Evolutionary conservation across 1,284 basidiomycete genomes (phyloP).

Genomic region (Ustilago shanxiensis): DNA sequence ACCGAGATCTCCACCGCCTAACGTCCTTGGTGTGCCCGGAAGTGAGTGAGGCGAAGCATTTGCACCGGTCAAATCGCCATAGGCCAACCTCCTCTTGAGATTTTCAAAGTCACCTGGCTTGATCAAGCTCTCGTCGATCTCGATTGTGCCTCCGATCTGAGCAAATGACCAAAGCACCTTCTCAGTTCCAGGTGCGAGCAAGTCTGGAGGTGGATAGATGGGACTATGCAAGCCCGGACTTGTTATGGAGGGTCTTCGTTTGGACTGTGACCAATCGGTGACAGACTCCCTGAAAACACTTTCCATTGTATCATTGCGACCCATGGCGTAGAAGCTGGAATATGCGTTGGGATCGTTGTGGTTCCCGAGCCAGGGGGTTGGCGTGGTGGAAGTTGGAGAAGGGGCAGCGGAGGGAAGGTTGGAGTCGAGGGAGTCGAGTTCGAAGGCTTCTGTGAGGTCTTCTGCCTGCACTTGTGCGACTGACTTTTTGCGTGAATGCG

Average conservation of each 20-base stretch:
- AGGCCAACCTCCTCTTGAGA: conserved; percentile 68
- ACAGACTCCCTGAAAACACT: conserved; percentile 68
- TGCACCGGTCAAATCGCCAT: conserved; percentile 57
- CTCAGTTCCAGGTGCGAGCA: conserved; percentile 73
- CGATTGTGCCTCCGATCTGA: conserved; percentile 80
- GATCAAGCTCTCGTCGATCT: conserved; percentile 72
- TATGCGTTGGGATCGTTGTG: conserved; percentile 10
- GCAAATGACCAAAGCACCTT: conserved; percentile 88
- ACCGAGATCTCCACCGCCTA: conserved; percentile 63
- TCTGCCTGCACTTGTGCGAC: conserved; percentile 62
- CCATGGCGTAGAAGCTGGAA: conserved; percentile 61
- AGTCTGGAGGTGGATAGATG: conserved; percentile 43
- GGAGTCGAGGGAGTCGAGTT: conserved; percentile 39
- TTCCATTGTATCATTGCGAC: conserved; percentile 70
- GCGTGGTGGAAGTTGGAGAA: conserved; percentile 9
- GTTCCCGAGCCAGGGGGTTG: conserved; percentile 17
- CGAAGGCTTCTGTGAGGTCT: conserved; percentile 64
- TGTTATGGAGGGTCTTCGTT: conserved; percentile 12
- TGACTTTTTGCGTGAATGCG: conserved; percentile 66
- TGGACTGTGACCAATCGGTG: conserved; percentile 57
- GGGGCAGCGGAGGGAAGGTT: conserved; percentile 9
- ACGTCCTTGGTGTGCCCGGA: conserved; percentile 45
- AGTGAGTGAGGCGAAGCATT: conserved; percentile 49
- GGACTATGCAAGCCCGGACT: conserved; percentile 33
- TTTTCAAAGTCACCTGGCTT: conserved; percentile 71